Conservation (phyloP, 768 basidiomycete genomes). For the Pleurotus citrinopileatus region DNA sequence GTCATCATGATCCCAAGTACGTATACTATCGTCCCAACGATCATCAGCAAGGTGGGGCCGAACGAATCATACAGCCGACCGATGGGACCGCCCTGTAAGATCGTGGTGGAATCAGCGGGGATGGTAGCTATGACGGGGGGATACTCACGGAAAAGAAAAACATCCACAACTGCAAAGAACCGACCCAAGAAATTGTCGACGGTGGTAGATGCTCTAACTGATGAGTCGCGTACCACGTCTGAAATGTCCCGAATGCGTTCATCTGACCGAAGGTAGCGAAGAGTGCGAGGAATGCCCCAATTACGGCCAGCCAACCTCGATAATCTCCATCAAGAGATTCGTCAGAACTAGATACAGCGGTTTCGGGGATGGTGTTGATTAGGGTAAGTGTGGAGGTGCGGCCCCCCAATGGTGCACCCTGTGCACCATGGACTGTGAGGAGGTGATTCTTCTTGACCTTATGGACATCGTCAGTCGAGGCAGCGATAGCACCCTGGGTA, state of each 20-base stretch:
- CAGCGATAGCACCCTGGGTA: not conserved
- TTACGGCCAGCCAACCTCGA: slow-evolving; percentile 46
- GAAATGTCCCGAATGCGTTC: slow-evolving; percentile 71
- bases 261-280: slow-evolving; percentile 73
- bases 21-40: slow-evolving; percentile 46
- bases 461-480: not conserved
- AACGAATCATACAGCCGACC: slow-evolving; percentile 59
- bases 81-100: slow-evolving; percentile 53
- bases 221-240: slow-evolving; percentile 62
- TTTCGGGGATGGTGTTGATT: not conserved
- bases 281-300: slow-evolving; percentile 64
- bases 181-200: slow-evolving; percentile 69
- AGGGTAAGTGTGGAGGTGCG: slow-evolving; percentile 3
- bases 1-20: slow-evolving; percentile 56
- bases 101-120: not conserved
- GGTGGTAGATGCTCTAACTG: slow-evolving; percentile 49
- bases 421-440: not conserved
- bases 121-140: not conserved
- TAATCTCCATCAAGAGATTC: slow-evolving; percentile 27
- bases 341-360: not conserved
- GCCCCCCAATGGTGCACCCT: not conserved
- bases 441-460: not conserved
- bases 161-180: slow-evolving; percentile 63
- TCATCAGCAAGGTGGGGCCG: slow-evolving; percentile 55
- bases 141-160: slow-evolving; percentile 67